phyloP scores from a whole-genome alignment of 176 grass and related monocot species.

The Elymus sibiricus region DNA sequence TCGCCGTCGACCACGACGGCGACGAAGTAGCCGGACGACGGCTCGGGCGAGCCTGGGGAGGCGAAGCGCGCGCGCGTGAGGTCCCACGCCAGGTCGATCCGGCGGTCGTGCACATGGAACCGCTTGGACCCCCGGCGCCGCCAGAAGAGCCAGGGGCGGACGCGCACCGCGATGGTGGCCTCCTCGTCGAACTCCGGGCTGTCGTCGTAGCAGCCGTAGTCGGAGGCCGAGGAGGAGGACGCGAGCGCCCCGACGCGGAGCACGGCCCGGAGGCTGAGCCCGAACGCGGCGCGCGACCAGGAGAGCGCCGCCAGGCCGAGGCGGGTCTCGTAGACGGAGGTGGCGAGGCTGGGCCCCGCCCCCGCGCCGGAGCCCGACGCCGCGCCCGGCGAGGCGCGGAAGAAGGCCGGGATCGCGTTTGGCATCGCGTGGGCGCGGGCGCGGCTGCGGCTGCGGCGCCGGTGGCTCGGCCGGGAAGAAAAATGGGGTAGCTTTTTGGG shows the following conservation, averaged over 20 bases:
- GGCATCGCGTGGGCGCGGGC: constrained; percentile 33
- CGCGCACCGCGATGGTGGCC: constrained; percentile 33
- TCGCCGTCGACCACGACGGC: constrained; percentile 66
- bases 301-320: constrained; percentile 77
- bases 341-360: constrained; percentile 53
- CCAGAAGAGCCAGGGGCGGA: constrained; percentile 81
- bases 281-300: constrained; percentile 76
- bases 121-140: constrained; percentile 59
- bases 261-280: constrained; percentile 73
- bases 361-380: constrained; percentile 16
- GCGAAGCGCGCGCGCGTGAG: constrained; percentile 65
- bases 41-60: constrained; percentile 50
- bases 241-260: constrained; percentile 41
- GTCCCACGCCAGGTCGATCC: constrained; percentile 73
- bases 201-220: constrained; percentile 31
- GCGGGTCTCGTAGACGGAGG: constrained; percentile 80
- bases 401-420: constrained; percentile 45
- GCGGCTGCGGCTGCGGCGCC: background rate
- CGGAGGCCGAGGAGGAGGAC: constrained; percentile 16
- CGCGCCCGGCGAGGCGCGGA: constrained; percentile 26
- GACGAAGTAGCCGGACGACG: constrained; percentile 66
- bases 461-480: background rate
- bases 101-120: constrained; percentile 40
- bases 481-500: background rate
- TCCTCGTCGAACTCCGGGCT: constrained; percentile 38